phyloP scores from a whole-genome alignment of 2,329 filamentous ascomycete genomes.

The Clarireedia hainanense region DNA sequence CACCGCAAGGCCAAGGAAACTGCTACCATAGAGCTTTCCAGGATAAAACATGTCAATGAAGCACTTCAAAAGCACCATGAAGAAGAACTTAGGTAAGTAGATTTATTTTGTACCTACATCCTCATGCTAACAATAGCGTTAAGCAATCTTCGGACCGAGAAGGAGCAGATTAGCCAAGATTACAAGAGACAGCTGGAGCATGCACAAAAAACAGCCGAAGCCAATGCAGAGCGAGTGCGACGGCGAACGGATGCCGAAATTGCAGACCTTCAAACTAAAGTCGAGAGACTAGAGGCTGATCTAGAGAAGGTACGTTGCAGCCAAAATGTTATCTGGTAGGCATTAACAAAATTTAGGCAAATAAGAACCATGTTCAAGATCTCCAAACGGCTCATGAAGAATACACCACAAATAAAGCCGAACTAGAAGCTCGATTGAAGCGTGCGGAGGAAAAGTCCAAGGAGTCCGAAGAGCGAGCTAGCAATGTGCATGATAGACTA shows the following conservation, averaged over 20 bases:
- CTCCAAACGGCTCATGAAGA: slow-evolving; percentile 47
- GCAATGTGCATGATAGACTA: slow-evolving; percentile 31
- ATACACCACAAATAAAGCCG: slow-evolving; percentile 35
- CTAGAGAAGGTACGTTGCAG: slow-evolving; percentile 44
- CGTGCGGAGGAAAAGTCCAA: slow-evolving; percentile 39
- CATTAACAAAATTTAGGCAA: slow-evolving; percentile 37
- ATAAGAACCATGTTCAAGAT: slow-evolving; percentile 53
- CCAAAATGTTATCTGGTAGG: background rate
- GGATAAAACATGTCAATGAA: slow-evolving; percentile 50
- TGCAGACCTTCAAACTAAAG: slow-evolving; percentile 52
- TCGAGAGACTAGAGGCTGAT: slow-evolving; percentile 55
- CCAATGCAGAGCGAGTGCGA: slow-evolving; percentile 41
- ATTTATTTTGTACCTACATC: background rate
- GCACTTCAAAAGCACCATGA: slow-evolving; percentile 63
- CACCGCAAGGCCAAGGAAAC: slow-evolving; percentile 59
- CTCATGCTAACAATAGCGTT: slow-evolving; percentile 14
- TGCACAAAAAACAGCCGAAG: slow-evolving; percentile 39
- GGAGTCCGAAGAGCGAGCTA: slow-evolving; percentile 21
- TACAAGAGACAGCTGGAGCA: slow-evolving; percentile 39
- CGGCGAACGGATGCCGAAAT: slow-evolving; percentile 51
- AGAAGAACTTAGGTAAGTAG: slow-evolving; percentile 48
- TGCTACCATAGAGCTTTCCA: slow-evolving; percentile 42
- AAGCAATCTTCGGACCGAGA: slow-evolving; percentile 30
- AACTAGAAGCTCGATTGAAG: slow-evolving; percentile 20
- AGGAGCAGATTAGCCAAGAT: slow-evolving; percentile 24